A percentile compares a stretch with the other conserved stretches of the same genome.
Conservation (phyloP, 2,329 filamentous ascomycete species). For the Calonectria honghensis region DNA sequence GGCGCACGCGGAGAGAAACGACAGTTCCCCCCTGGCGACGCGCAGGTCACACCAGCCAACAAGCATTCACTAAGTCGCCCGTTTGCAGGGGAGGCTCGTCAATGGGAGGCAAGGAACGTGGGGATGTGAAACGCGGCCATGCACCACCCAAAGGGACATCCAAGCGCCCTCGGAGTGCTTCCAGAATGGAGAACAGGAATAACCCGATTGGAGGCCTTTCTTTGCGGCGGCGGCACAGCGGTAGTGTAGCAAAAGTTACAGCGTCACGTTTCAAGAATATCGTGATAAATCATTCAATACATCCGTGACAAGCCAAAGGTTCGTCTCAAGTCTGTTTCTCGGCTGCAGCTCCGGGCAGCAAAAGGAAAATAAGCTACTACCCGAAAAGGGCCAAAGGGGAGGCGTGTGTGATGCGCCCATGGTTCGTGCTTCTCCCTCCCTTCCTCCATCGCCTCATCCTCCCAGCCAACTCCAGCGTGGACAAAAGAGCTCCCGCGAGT, state of each 20-base stretch:
- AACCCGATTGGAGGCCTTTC: slow-evolving; percentile 37
- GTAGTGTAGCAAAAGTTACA: slow-evolving; percentile 11
- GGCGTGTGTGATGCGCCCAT: slow-evolving; percentile 4
- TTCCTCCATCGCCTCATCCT: neutral
- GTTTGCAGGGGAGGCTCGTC: slow-evolving; percentile 20
- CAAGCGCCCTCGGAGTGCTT: slow-evolving; percentile 25
- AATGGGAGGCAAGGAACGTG: slow-evolving; percentile 23
- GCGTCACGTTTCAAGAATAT: slow-evolving; percentile 22
- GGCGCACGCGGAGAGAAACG: slow-evolving; percentile 16
- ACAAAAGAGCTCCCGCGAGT: neutral
- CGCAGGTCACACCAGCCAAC: slow-evolving; percentile 5
- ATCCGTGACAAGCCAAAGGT: slow-evolving; percentile 1
- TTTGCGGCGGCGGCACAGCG: slow-evolving; percentile 14
- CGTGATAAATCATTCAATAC: slow-evolving; percentile 11
- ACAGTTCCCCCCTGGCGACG: slow-evolving; percentile 9
- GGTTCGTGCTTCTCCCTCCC: neutral
- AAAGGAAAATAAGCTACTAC: slow-evolving; percentile 1
- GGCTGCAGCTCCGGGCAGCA: slow-evolving; percentile 8
- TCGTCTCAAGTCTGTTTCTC: slow-evolving; percentile 13
- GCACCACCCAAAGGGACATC: slow-evolving; percentile 14
- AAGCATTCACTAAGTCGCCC: slow-evolving; percentile 18
- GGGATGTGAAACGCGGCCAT: slow-evolving; percentile 24
- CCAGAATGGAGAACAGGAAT: slow-evolving; percentile 20
- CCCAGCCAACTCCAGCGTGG: neutral
- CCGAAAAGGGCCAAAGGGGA: neutral